Conservation (phyloP, 495 filamentous ascomycete species). For the Margaritispora aquatica region DNA sequence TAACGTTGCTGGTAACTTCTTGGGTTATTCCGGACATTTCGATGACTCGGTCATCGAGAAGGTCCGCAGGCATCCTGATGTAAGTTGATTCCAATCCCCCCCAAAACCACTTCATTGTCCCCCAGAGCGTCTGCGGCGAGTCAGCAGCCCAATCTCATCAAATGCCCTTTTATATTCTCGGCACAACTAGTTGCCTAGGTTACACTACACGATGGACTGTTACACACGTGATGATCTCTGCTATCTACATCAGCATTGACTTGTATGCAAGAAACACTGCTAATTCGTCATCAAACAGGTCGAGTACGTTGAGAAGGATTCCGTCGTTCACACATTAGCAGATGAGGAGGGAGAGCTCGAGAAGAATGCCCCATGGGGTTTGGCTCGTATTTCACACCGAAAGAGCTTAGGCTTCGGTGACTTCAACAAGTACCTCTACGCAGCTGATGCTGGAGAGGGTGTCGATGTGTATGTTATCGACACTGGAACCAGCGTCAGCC, state of each 20-base stretch:
- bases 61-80: conserved; percentile 94
- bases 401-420: conserved; percentile 76
- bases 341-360: conserved; percentile 49
- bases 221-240: conserved; percentile 9
- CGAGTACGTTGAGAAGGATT: conserved; percentile 93
- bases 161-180: background rate
- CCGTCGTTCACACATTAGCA: conserved; percentile 72
- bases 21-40: conserved; percentile 95
- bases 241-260: background rate
- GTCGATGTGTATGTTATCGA: conserved; percentile 99
- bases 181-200: background rate
- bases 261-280: too few relatives aligned
- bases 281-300: conserved; percentile 51
- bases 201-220: background rate
- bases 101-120: too few relatives aligned
- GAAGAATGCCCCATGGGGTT: conserved; percentile 94
- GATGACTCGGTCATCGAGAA: conserved; percentile 87
- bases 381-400: conserved; percentile 96
- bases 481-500: conserved; percentile 87
- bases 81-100: conserved; percentile 48
- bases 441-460: conserved; percentile 87
- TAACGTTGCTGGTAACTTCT: conserved; percentile 74
- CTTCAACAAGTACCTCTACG: conserved; percentile 97
- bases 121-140: too few relatives aligned
- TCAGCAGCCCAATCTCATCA: too few relatives aligned